Base-by-base conservation (phyloP, 805 yeast species). In the Jamesozyma spencerorum region DNA sequence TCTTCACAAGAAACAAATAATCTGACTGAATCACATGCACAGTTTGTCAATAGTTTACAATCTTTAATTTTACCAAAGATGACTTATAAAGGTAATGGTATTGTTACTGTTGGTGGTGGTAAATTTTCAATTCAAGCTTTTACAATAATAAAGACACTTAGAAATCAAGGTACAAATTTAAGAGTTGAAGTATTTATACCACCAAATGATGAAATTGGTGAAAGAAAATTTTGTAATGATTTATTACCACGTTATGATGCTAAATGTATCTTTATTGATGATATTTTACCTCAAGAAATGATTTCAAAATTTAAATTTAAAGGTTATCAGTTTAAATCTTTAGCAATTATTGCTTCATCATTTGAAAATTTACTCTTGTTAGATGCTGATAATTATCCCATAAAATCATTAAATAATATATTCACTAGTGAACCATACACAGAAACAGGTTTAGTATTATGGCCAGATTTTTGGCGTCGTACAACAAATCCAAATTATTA, bases 391-490 rank as follows among this genome's bases (percentile, higher is more conserved):
- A 78, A 81, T 47, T 71, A 79, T 46, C 88, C 94, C 0, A 73
- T 81, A 2, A 71, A 69, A 51, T 70, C 78, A 11, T 81, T 90
- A 2, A 82, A 78, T 48, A 56, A 60, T 17, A 55, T 84, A 19
- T 81, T 85, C 56, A 64, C 63, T 3, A 60, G 71, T 11, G 76
- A 77, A 38, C 79, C 85, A 60, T 39, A 39, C 26, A 47, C 53
- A n/a, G 55, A 68, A 11, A 62, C 68, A 43, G 75, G 79, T 42
- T 62, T 75, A 55, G 63, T 79, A 18, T 59, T 77, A 22, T 85
- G 94, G 90, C 94, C 94, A 2, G 95, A 85, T 61, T 85, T 79
- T 58, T 85, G 95, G 95, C 74, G 80, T 58, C 71, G 95, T 48
- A 77, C 88, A 6, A 83, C 88, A 1, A 75, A 84, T 1, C 94